Evolutionary conservation across 164 flowering plant species (phyloP), one percentile per base, ranked within the genome.

Genomic region (Cinnamomum micranthum): DNA sequence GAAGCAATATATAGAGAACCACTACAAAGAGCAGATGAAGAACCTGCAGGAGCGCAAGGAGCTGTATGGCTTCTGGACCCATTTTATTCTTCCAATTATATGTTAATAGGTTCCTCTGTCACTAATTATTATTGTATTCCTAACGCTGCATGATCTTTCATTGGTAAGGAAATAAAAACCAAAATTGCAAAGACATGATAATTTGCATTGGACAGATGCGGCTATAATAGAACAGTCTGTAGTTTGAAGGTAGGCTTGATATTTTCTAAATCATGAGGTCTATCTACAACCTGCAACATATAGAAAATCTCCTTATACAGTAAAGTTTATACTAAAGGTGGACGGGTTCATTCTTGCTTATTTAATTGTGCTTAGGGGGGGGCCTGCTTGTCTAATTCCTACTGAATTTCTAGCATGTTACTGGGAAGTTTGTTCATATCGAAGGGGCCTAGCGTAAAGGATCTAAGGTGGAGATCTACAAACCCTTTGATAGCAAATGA

Each of bases 1-100:
- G 13, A 96, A 93, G 76, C 99, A 96, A 80, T 94, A 91, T 73
- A 96, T 96, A 64, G 97, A 96, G 77, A 90, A 89, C 75, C 98
- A 96, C 85, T 96, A 96, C 81, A 91, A 96, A 81, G 91, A 91
- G 81, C 98, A 94, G 82, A 94, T 92, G 97, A 92, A 91, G 83
- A 88, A 79, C 78, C 79, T 92, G 79, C 87, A 94, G 72, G 97
- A 91, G 78, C 81, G 99, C 80, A 91, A 82, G 81, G 98, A 94
- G 78, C 85, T 95, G 99, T 96, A 91, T 81, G 83, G 23, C 63
- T 71, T 47, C 19, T 15, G 51, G 25, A 35, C 22, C 52, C 22
- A 25, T 41, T 25, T 64, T 64, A 68, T 24, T 27, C 35, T 31
- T 31, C 15, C 14, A 52, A 27, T 64, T 11, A 22, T 70, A 10